Percentiles rank a stretch among this genome's conserved stretches.
Evolutionary conservation across 139 green algal genomes (phyloP).

Genomic region (Gonium pectorale): DNA sequence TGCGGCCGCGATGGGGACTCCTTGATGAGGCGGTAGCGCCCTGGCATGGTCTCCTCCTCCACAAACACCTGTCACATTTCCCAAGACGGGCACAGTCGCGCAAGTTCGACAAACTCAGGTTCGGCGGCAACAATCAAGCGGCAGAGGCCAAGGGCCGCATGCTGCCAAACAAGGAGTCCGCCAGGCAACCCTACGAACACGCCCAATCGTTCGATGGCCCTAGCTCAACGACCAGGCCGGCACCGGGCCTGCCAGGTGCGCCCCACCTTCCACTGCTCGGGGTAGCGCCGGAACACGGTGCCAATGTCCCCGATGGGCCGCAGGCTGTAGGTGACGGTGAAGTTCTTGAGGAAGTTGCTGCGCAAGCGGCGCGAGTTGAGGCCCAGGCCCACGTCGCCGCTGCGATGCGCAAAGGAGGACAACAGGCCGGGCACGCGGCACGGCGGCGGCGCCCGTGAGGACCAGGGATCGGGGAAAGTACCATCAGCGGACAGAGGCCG

Average conservation of each 20-base stretch:
- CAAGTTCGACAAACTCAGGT: too few relatives aligned
- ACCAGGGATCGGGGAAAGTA: too few relatives aligned
- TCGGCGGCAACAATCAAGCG: too few relatives aligned
- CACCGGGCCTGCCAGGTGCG: too few relatives aligned
- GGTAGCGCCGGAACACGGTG: constrained; percentile 85
- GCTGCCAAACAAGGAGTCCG: too few relatives aligned
- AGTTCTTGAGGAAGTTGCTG: constrained; percentile 83
- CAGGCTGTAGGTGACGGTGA: constrained; percentile 90
- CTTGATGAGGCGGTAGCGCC: constrained; percentile 57
- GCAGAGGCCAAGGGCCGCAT: too few relatives aligned
- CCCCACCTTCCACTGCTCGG: constrained; percentile 82
- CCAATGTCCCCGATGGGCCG: constrained; percentile 83
- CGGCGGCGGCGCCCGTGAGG: too few relatives aligned
- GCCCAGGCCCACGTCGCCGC: constrained; percentile 94
- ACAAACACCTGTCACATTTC: constrained; percentile 85
- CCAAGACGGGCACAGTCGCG: too few relatives aligned
- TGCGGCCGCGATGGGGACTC: constrained; percentile 51
- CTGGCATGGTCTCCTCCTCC: constrained; percentile 63
- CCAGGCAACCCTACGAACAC: too few relatives aligned
- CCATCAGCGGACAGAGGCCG: too few relatives aligned
- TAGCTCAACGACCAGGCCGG: too few relatives aligned
- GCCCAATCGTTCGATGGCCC: too few relatives aligned
- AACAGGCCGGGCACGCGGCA: neutral
- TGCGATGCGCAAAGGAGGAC: constrained; percentile 49
- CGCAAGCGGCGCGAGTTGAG: constrained; percentile 90